Base-by-base conservation (phyloP, 2,329 filamentous ascomycete species). In the Tricladium varicosporioides region DNA sequence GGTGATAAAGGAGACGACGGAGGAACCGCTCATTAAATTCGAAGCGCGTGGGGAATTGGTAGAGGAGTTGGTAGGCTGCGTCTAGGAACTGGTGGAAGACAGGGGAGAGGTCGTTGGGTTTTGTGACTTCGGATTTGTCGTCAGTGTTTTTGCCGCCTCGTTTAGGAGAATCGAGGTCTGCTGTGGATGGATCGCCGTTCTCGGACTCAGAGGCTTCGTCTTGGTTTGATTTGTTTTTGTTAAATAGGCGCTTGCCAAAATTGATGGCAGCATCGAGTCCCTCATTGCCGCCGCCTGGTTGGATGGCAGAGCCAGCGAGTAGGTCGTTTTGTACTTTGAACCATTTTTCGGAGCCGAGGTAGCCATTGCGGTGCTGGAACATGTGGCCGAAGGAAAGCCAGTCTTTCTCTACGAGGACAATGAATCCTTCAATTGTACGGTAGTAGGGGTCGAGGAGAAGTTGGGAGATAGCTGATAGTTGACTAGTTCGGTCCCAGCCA, bases 31-130 rank as follows among this genome's bases (percentile, higher is more conserved):
- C 94, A 65, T 96, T 97, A 74, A 92, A 99, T 71, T 99, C 93
- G 69, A 99, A 99, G 0, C 92, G 87, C 5, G 85, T 89, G 0
- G 92, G 92, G 66, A 93, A 80, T 70, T 97, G 94, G 59, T 89
- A 81, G 19, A 96, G 76, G 27, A 99, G 79, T 71, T 99, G 94
- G 70, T 94, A 97, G 1, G 91, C 91, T 40, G 91, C 92, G 69
- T 97, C 94, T 9, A 99, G 82, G 73, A 97, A 99, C 70, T 99
- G 94, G 67, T 99, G 94, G 73, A 99, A 99, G 19, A 99, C 90
- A 0, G 94, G 94, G 59, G 92, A 95, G 33, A 95, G 89, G 76
- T 97, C 94, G 64, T 91, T 94, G n/a, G 87, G 85, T 58, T 86
- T 85, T 0, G 92, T 97, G 9, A 86, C 82, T 65, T 91, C 85